Conservation (phyloP, 2,329 filamentous ascomycete genomes). For the Microdochium trichocladiopsis region DNA sequence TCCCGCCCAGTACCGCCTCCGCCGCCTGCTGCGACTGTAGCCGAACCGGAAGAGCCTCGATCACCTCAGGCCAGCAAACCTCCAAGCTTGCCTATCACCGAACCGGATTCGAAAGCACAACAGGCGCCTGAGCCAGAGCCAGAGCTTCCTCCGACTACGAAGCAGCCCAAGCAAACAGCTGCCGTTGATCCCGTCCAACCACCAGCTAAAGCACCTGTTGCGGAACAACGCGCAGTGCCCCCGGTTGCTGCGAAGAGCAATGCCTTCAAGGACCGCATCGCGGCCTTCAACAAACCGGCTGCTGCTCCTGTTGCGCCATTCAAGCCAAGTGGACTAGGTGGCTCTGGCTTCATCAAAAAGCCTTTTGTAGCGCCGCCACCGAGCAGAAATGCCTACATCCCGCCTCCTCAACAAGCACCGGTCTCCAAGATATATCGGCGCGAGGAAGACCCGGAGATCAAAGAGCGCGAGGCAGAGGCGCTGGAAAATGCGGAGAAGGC, state of each 20-base stretch:
- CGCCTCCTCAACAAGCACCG: conserved; percentile 63
- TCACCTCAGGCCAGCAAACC: conserved; percentile 5
- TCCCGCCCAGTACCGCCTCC: conserved; percentile 18
- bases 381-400: conserved; percentile 84
- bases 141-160: conserved; percentile 24
- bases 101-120: not conserved
- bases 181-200: conserved; percentile 15
- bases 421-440: conserved; percentile 73
- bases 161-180: conserved; percentile 22
- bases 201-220: conserved; percentile 28
- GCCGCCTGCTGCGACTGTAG: conserved; percentile 9
- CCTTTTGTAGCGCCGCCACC: conserved; percentile 94
- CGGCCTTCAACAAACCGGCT: conserved; percentile 88
- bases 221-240: conserved; percentile 51
- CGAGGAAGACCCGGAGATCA: conserved; percentile 76
- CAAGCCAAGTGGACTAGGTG: conserved; percentile 64
- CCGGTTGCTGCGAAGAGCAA: conserved; percentile 67
- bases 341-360: conserved; percentile 81
- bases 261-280: conserved; percentile 92
- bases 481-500: conserved; percentile 61
- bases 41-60: conserved; percentile 6
- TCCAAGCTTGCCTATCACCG: not conserved
- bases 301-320: conserved; percentile 85
- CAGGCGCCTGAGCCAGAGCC: conserved; percentile 18
- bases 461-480: conserved; percentile 58